Percentiles rank a stretch among this genome's conserved stretches.
These are phyloP conservation scores for Aegle marmelos DNA, from an alignment of 345 rosid genomes.

Conservation along the genomic window DNA sequence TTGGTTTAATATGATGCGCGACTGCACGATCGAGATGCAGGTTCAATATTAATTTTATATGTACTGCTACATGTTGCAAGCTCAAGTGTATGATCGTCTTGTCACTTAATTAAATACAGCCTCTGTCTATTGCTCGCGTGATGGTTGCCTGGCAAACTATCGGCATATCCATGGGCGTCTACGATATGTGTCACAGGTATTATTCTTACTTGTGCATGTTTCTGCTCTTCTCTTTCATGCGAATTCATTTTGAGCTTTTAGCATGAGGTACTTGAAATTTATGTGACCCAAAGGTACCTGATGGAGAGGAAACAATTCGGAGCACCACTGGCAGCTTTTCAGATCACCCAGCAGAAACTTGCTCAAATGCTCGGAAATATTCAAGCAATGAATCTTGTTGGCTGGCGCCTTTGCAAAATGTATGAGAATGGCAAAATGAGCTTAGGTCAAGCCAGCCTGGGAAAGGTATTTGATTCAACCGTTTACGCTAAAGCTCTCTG, in stretches of 20 bases:
- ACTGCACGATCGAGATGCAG: too few species aligned
- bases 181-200: slow-evolving; percentile 93
- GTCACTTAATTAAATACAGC: slow-evolving; percentile 32
- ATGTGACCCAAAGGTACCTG: slow-evolving; percentile 51
- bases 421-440: slow-evolving; percentile 87
- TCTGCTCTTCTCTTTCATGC: not conserved
- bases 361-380: slow-evolving; percentile 80
- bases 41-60: too few species aligned
- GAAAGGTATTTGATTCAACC: slow-evolving; percentile 54
- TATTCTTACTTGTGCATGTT: not conserved
- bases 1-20: not conserved
- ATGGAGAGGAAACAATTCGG: slow-evolving; percentile 96
- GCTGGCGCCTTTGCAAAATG: slow-evolving; percentile 94
- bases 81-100: too few species aligned
- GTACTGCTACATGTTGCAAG: too few species aligned
- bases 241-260: not conserved
- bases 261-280: slow-evolving; percentile 12
- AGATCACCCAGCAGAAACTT: slow-evolving; percentile 88
- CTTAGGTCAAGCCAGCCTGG: slow-evolving; percentile 93
- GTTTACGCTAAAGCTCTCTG: not conserved
- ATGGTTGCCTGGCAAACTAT: slow-evolving; percentile 95
- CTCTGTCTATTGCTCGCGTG: slow-evolving; percentile 86
- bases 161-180: slow-evolving; percentile 89
- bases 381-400: slow-evolving; percentile 89
- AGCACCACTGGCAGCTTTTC: slow-evolving; percentile 95